Evolutionary conservation across 768 basidiomycete species (phyloP).

Genomic region (Lactarius pseudohatsudake): DNA sequence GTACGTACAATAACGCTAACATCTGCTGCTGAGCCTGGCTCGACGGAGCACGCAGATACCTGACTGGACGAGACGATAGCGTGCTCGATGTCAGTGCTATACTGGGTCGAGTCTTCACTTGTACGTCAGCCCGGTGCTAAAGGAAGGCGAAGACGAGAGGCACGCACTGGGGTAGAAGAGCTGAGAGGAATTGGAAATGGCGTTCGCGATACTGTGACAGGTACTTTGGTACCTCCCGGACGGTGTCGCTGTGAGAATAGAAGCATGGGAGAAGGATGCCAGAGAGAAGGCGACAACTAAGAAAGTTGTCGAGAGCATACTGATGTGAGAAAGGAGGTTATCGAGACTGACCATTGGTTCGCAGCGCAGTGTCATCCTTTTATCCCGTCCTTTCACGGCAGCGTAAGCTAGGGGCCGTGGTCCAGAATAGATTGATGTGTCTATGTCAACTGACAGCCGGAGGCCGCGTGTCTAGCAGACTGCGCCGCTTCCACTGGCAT

Average conservation of each 20-base stretch:
- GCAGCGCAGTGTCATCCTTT: background rate
- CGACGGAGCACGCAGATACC: constrained; percentile 24
- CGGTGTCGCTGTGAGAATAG: background rate
- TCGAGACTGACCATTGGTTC: background rate
- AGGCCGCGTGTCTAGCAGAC: background rate
- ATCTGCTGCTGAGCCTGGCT: constrained; percentile 28
- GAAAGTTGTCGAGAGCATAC: background rate
- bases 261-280: background rate
- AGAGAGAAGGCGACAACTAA: background rate
- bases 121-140: background rate
- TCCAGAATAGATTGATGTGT: background rate
- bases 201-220: background rate
- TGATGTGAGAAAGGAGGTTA: background rate
- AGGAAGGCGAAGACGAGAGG: background rate
- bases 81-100: background rate
- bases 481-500: background rate
- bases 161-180: background rate
- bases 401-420: background rate
- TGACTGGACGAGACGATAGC: too few relatives aligned
- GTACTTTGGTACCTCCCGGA: background rate
- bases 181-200: background rate
- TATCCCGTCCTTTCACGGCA: background rate
- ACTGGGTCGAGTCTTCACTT: background rate
- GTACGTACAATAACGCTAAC: constrained; percentile 24
- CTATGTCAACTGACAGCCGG: background rate